Evolutionary conservation across 495 filamentous ascomycete genomes (phyloP).

Genomic region (Aspergillus nanangensis): DNA sequence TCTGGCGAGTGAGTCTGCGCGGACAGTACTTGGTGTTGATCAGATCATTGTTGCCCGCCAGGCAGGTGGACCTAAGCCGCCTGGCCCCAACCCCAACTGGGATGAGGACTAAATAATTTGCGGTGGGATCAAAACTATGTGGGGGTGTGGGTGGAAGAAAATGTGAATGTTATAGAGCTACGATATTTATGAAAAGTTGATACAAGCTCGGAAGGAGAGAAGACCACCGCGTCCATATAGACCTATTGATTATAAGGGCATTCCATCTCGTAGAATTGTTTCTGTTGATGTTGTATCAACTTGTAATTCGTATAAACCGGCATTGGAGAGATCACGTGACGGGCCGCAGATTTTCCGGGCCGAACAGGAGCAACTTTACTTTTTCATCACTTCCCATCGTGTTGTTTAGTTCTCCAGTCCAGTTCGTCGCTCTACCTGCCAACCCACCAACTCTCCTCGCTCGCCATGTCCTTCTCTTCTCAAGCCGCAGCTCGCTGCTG

Average conservation of each 20-base stretch:
- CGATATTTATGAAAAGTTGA: slow-evolving; percentile 16
- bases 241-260: too few relatives aligned
- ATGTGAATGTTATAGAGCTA: slow-evolving; percentile 19
- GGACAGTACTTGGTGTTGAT: slow-evolving; percentile 94
- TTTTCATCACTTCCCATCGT: slow-evolving; percentile 19
- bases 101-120: slow-evolving; percentile 74
- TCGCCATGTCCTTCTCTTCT: slow-evolving; percentile 39
- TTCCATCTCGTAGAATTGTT: too few relatives aligned
- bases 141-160: too few relatives aligned
- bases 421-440: slow-evolving; percentile 11
- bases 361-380: slow-evolving; percentile 22
- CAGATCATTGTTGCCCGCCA: slow-evolving; percentile 99
- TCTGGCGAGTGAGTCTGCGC: slow-evolving; percentile 88
- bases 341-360: slow-evolving; percentile 38
- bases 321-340: slow-evolving; percentile 28
- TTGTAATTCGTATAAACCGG: too few relatives aligned
- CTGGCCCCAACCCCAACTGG: slow-evolving; percentile 94
- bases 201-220: too few relatives aligned
- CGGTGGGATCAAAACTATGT: too few relatives aligned
- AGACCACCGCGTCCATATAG: too few relatives aligned
- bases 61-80: slow-evolving; percentile 95
- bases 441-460: slow-evolving; percentile 4
- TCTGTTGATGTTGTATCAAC: too few relatives aligned
- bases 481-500: slow-evolving; percentile 43
- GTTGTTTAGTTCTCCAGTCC: slow-evolving; percentile 10